Conservation (phyloP, 2,329 filamentous ascomycete species). For the Colletotrichum destructivum region DNA sequence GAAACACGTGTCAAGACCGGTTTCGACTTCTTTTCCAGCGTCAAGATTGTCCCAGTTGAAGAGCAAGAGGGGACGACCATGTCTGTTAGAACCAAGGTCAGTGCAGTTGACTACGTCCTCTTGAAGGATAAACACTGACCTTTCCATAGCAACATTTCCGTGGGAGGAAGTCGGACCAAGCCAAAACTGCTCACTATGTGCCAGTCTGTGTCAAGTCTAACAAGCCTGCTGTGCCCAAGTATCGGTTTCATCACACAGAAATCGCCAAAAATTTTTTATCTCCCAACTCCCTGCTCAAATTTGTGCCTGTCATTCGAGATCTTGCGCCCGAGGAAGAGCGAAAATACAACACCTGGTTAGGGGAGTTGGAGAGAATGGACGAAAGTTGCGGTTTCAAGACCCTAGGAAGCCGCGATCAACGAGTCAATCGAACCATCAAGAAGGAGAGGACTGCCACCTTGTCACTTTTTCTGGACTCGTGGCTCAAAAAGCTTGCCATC, state of each 20-base stretch:
- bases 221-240: slow-evolving; percentile 68
- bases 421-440: slow-evolving; percentile 63
- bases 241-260: slow-evolving; percentile 73
- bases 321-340: slow-evolving; percentile 70
- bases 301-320: slow-evolving; percentile 72
- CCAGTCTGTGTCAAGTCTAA: slow-evolving; percentile 65
- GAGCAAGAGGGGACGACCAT: slow-evolving; percentile 59
- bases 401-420: slow-evolving; percentile 64
- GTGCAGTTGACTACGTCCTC: slow-evolving; percentile 27
- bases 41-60: slow-evolving; percentile 53
- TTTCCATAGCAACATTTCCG: slow-evolving; percentile 59
- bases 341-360: slow-evolving; percentile 70
- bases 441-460: slow-evolving; percentile 68
- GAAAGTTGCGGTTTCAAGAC: slow-evolving; percentile 71
- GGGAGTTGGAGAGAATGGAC: slow-evolving; percentile 71
- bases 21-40: slow-evolving; percentile 63
- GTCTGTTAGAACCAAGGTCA: slow-evolving; percentile 67
- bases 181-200: slow-evolving; percentile 55
- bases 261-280: slow-evolving; percentile 73
- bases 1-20: slow-evolving; percentile 59
- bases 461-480: slow-evolving; percentile 68
- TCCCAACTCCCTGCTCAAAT: slow-evolving; percentile 72
- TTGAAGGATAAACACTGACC: slow-evolving; percentile 15
- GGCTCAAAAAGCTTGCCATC: slow-evolving; percentile 66
- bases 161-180: slow-evolving; percentile 59